Base-by-base conservation (phyloP, 345 rosid genomes). In the Trapa bicornis region DNA sequence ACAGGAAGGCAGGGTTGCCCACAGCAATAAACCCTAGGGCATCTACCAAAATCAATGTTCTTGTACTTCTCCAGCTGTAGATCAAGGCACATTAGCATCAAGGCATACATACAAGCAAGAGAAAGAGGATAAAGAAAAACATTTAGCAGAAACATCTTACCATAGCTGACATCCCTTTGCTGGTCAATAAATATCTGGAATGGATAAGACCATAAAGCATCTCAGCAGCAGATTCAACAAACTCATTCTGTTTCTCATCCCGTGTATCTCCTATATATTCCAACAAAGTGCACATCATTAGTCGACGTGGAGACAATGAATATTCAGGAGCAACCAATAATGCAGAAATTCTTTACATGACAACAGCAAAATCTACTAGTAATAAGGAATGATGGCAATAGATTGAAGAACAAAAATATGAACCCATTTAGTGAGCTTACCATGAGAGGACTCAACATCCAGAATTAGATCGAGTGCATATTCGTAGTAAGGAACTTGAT, bases 121-220 rank as follows among this genome's bases (percentile, higher is more conserved):
- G 37, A 74, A 8, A 43, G 16, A 56, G 61, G 38, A 61, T 54
- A 16, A 52, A 39, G 67, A 29, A 33, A 43, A 50, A 65, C 29
- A 70, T 48, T 54, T 32, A 58, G 9, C 37, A 67, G 37, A 1
- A 56, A 71, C 73, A 66, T 38, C 77, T 80, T 77, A 93, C 98
- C 98, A 93, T 93, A 39, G 94, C 94, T 65, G 96, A 84, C 77
- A 90, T 84, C 64, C 98, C 98, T 82, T 93, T 93, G 87, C 85
- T 84, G 47, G 97, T 93, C 90, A 93, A 80, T 67, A 90, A 78
- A 75, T 87, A 93, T 61, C 98, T 94, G 33, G 97, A 85, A 76
- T 93, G 98, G 77, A 93, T 88, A 80, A 93, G 74, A 67, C 98
- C 98, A 75, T 93, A 93, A 56, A 93, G 87, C 98, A 89, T 88